Percentiles rank a stretch among this genome's conserved stretches.
phyloP scores from a whole-genome alignment of 164 flowering plant genomes.

The Taxillus chinensis region DNA sequence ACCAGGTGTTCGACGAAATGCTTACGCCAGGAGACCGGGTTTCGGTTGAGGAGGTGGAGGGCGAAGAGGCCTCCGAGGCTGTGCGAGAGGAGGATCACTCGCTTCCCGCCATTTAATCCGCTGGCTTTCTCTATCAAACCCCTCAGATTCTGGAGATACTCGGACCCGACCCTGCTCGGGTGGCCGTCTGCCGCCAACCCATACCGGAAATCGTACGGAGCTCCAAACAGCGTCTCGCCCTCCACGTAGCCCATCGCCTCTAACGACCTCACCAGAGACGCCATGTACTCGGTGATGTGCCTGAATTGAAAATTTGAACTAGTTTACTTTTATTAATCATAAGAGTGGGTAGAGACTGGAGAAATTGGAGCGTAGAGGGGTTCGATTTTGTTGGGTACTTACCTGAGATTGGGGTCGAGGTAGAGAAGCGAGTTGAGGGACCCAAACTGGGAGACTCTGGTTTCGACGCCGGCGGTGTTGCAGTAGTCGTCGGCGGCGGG shows the following conservation, averaged over 20 bases:
- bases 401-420: slow-evolving; percentile 81
- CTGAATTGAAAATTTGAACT: slow-evolving; percentile 21
- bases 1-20: slow-evolving; percentile 63
- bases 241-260: slow-evolving; percentile 49
- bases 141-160: slow-evolving; percentile 56
- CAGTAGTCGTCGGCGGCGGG: slow-evolving; percentile 45
- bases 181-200: slow-evolving; percentile 65
- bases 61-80: slow-evolving; percentile 81
- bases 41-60: slow-evolving; percentile 70
- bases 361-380: not conserved
- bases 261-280: slow-evolving; percentile 49
- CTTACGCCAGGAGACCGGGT: slow-evolving; percentile 45
- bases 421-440: slow-evolving; percentile 53
- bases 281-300: slow-evolving; percentile 65
- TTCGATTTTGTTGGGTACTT: slow-evolving; percentile 7
- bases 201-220: slow-evolving; percentile 89
- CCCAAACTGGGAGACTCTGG: slow-evolving; percentile 67
- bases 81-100: slow-evolving; percentile 70
- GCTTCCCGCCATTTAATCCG: slow-evolving; percentile 49
- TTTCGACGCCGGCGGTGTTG: slow-evolving; percentile 74
- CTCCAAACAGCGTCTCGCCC: slow-evolving; percentile 68
- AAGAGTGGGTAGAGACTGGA: not conserved
- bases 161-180: slow-evolving; percentile 50
- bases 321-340: too few species aligned
- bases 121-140: slow-evolving; percentile 57